phyloP scores from a whole-genome alignment of 371 early-diverging fungal genomes.

The Mucor velutinosus region DNA sequence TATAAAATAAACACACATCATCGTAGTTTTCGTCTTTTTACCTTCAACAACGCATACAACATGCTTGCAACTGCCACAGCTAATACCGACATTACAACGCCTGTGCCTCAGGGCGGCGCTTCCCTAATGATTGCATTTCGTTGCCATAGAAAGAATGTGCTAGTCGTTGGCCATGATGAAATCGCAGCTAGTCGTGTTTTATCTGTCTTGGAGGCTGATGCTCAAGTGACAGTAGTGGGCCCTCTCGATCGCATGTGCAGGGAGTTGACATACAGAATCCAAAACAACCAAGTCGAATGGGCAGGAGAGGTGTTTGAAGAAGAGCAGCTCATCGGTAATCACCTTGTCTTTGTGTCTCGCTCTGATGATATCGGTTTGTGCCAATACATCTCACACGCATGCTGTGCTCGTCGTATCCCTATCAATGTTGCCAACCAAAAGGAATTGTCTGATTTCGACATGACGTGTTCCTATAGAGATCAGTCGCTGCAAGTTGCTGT shows the following conservation, averaged over 20 bases:
- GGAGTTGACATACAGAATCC: conserved; percentile 58
- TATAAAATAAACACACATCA: not conserved
- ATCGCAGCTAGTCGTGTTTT: conserved; percentile 69
- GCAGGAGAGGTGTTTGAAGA: conserved; percentile 7
- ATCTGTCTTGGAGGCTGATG: conserved; percentile 72
- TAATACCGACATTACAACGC: not conserved
- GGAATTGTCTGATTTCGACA: conserved; percentile 79
- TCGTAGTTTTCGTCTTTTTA: not conserved
- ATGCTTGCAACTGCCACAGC: not conserved
- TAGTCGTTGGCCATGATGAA: conserved; percentile 67
- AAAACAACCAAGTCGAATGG: conserved; percentile 51
- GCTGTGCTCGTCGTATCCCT: conserved; percentile 63
- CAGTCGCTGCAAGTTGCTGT: conserved; percentile 77
- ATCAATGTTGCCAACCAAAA: conserved; percentile 79
- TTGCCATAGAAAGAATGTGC: conserved; percentile 51
- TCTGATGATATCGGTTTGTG: conserved; percentile 28
- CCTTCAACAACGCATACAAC: not conserved
- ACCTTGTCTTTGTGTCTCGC: conserved; percentile 32
- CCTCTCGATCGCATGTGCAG: conserved; percentile 38
- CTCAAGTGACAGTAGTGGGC: conserved; percentile 57
- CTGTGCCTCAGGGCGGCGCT: conserved; percentile 57
- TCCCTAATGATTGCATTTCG: conserved; percentile 70
- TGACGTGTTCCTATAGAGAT: conserved; percentile 72
- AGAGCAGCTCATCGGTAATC: conserved; percentile 8
- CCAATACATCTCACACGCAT: conserved; percentile 15